Base-by-base conservation (phyloP, 2,329 filamentous ascomycete species). In the Raffaelea albimanens region DNA sequence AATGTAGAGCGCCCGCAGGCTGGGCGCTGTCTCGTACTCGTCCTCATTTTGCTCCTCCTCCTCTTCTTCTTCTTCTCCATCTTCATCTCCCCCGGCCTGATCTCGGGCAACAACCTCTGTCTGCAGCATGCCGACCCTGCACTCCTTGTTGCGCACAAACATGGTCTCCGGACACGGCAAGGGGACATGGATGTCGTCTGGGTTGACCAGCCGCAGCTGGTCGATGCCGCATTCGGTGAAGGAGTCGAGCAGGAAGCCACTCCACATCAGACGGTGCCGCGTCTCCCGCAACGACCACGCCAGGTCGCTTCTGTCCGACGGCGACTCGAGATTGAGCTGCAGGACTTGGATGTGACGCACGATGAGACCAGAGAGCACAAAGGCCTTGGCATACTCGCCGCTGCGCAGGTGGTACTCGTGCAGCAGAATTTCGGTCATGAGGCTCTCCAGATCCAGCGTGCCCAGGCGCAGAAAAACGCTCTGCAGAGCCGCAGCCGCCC, bases 391-490 rank as follows among this genome's bases (percentile, higher is more conserved):
- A 9, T 49, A 51, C 47, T 51, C 50, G 22, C 50, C 50, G 8
- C 31, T 39, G 13, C 50, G 46, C 41, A 51, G 20, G 16, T 45
- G 47, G 31, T 51, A 51, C 33, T 51, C 50, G 41, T 51, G 47
- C 19, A 51, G 25, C 14, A 51, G 44, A 40, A 51, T 46, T 31
- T 49, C 50, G 2, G 50, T 51, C 50, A 51, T 51, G 11, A 51
- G 31, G 11, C 36, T 42, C 42, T 51, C 50, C 38, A 51, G 42
- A 8, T 51, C 46, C 16, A 44, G 41, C 19, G 41, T 49, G 44
- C 50, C 47, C 7, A 51, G 39, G 21, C 45, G 44, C 9, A 41
- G 25, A n/a, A 51, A 51, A 20, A 51, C 40, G 36, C 46, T 40
- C 41, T 45, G 44, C 41, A 51, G 42, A 3, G 46, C 47, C 9